Base-by-base conservation (phyloP, 352 stramenopile species). In the Globisporangium parvum region DNA sequence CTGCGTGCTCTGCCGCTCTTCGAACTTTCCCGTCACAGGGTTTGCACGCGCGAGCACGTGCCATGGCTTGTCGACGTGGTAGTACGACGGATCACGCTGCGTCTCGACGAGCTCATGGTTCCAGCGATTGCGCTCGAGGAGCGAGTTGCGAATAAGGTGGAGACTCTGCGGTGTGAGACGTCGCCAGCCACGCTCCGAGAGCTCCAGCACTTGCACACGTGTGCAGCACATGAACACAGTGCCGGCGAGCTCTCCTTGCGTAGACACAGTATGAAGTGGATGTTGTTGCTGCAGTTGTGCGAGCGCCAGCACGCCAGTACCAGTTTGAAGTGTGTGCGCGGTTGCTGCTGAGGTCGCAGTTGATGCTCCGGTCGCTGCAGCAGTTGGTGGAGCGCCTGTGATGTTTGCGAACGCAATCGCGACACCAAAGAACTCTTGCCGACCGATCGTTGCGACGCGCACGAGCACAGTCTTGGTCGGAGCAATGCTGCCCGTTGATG, bases 151-250 rank as follows among this genome's bases (percentile, higher is more conserved):
- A n/a, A 87, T 73, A 40, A 58, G 68, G 3, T 67, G 62, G 14
- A 88, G 49, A 60, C 72, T 83, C 9, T 62, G 58, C 1, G 73
- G 53, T 6, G 66, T 67, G 3, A 91, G 63, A 0, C 80, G 67
- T 12, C 75, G 67, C 80, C 80, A 91, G 0, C 75, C 77, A n/a
- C 70, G 68, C 51, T 88, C 80, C 0, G 73, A 77, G 2, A 91
- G 66, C 45, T 91, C 80, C 9, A 91, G 55, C 53, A 86, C 72
- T 53, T 80, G 66, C 15, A 85, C 75, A 12, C 60, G 71, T 10
- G 74, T 81, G 47, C 61, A 76, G 53, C 77, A 85, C 75, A 88
- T 85, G 59, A 75, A 88, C 1, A 86, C 66, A 0, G 75, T 84
- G 20, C 58, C 59, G 1, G 59, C 48, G 2, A 83, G 53, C 47